Conservation (phyloP, 1,284 basidiomycete genomes). For the Rhodotorula sp. region DNA sequence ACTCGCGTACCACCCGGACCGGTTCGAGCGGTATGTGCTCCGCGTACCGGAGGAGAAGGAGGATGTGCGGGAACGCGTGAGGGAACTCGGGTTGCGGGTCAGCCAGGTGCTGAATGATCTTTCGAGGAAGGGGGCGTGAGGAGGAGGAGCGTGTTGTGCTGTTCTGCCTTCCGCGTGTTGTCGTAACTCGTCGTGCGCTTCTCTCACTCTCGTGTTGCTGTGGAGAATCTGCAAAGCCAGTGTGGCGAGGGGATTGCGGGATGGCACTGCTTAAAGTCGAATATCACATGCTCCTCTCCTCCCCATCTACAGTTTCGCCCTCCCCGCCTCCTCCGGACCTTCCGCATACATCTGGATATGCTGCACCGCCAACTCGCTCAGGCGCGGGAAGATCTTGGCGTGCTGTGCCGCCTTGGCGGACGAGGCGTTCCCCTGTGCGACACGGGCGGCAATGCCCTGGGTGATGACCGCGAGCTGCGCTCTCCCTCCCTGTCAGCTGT, state of each 20-base stretch:
- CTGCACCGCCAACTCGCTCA: conserved; percentile 65
- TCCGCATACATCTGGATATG: conserved; percentile 59
- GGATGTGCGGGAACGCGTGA: conserved; percentile 26
- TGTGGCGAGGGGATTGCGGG: background rate
- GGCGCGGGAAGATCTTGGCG: conserved; percentile 62
- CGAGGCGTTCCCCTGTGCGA: conserved; percentile 79
- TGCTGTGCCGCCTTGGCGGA: conserved; percentile 71
- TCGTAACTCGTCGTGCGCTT: background rate
- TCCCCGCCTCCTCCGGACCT: conserved; percentile 8
- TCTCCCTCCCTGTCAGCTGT: background rate
- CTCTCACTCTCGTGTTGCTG: background rate
- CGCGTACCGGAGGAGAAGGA: conserved; percentile 28
- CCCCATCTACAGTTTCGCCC: conserved; percentile 47
- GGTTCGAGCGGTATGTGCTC: conserved; percentile 32
- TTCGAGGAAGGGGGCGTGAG: conserved; percentile 11
- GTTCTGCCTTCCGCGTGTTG: background rate
- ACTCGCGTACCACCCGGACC: conserved; percentile 40
- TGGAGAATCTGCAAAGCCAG: too few relatives aligned
- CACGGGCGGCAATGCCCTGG: conserved; percentile 90
- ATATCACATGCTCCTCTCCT: background rate
- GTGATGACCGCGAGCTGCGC: conserved; percentile 75
- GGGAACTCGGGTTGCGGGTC: conserved; percentile 31
- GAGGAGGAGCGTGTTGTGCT: background rate
- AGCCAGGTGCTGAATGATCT: conserved; percentile 39
- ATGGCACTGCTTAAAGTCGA: background rate